These are phyloP conservation scores for Misopates orontium DNA, from an alignment of 257 asterid species.

Conservation along the genomic window DNA sequence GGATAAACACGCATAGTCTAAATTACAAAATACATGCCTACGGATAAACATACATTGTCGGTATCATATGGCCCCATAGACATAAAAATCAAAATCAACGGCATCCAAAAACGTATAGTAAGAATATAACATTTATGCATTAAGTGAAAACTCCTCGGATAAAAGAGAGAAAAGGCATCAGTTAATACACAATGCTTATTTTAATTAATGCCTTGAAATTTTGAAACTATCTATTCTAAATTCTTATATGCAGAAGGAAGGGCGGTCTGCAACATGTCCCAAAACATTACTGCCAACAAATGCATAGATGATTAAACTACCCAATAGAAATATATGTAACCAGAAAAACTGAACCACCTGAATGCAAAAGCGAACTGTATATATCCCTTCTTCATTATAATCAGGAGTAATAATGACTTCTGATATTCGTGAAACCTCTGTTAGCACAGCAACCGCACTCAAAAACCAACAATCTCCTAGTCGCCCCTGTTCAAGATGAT, in stretches of 20 bases:
- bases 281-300: conserved; percentile 7
- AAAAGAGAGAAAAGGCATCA: too few relatives aligned
- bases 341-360: conserved; percentile 49
- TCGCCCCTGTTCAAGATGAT: conserved; percentile 68
- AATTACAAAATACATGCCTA: too few relatives aligned
- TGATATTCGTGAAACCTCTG: conserved; percentile 91
- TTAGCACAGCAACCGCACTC: conserved; percentile 98
- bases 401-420: conserved; percentile 96
- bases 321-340: not conserved
- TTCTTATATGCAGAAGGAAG: conserved; percentile 1
- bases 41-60: too few relatives aligned
- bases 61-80: too few relatives aligned
- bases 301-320: not conserved
- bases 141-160: too few relatives aligned
- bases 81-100: too few relatives aligned
- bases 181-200: too few relatives aligned
- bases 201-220: not conserved
- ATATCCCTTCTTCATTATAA: conserved; percentile 89
- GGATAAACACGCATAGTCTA: too few relatives aligned
- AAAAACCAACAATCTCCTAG: conserved; percentile 99
- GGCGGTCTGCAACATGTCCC: not conserved
- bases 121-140: too few relatives aligned
- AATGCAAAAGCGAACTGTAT: conserved; percentile 97
- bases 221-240: not conserved
- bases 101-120: too few relatives aligned